These are phyloP conservation scores for Mrakia hoshinonis DNA, from an alignment of 768 basidiomycete genomes.

Conservation along the genomic window DNA sequence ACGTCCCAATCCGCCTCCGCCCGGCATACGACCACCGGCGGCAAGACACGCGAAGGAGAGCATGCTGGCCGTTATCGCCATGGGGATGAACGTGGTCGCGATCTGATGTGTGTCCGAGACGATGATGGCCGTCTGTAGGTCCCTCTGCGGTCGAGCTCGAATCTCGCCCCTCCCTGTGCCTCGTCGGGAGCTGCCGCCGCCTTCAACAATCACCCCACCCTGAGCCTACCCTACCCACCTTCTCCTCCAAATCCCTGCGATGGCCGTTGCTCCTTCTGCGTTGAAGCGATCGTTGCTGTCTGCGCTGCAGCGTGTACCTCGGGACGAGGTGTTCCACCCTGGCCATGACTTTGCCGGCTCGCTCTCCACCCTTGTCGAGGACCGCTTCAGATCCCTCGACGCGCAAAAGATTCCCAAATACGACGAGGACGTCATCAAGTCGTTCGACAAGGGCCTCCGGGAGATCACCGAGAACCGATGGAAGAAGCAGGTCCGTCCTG, in stretches of 20 bases:
- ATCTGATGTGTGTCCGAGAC: too few species aligned
- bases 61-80: too few species aligned
- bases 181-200: too few species aligned
- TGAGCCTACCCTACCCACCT: neutral
- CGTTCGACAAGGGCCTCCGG: neutral
- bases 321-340: conserved; percentile 1
- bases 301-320: neutral
- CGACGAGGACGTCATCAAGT: neutral
- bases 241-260: neutral
- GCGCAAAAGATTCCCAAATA: neutral
- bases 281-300: neutral
- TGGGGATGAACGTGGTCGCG: too few species aligned
- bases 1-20: too few species aligned
- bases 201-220: neutral
- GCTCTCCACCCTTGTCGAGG: neutral
- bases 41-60: too few species aligned
- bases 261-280: neutral
- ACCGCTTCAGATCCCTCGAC: neutral
- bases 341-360: neutral
- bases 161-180: too few species aligned
- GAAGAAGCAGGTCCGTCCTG: neutral
- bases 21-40: too few species aligned
- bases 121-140: too few species aligned
- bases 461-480: neutral
- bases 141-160: too few species aligned